These are phyloP conservation scores for Coniochaeta prunicola DNA, from an alignment of 2,329 filamentous ascomycete species.

Conservation along the genomic window DNA sequence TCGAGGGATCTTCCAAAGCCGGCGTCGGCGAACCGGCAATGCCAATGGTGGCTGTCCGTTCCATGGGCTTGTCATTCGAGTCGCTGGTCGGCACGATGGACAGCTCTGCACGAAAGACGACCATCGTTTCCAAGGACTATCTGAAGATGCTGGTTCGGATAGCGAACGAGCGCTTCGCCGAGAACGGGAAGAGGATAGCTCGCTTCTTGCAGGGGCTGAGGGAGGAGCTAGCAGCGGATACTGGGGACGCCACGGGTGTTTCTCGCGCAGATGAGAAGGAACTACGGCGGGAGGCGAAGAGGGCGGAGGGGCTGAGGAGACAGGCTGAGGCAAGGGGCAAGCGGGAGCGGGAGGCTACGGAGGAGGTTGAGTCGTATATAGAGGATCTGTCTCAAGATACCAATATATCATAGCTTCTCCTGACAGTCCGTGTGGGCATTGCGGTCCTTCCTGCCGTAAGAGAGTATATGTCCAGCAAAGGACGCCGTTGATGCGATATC, in stretches of 20 bases:
- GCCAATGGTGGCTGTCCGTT: slow-evolving; percentile 80
- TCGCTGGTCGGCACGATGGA: slow-evolving; percentile 61
- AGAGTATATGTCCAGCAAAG: too few relatives aligned
- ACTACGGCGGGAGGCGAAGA: slow-evolving; percentile 46
- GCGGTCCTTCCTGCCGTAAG: too few relatives aligned
- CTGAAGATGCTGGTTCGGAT: slow-evolving; percentile 60
- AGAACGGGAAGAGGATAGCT: slow-evolving; percentile 61
- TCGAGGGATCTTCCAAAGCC: slow-evolving; percentile 13
- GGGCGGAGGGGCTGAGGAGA: slow-evolving; percentile 48
- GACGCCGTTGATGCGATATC: too few relatives aligned
- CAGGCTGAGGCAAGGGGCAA: slow-evolving; percentile 38
- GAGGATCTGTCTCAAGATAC: neutral
- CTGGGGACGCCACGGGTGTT: slow-evolving; percentile 19
- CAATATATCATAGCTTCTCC: neutral
- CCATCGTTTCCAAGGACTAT: slow-evolving; percentile 59
- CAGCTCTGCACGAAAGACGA: slow-evolving; percentile 26
- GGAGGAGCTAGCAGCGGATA: slow-evolving; percentile 20
- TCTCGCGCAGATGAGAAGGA: slow-evolving; percentile 45
- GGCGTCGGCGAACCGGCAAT: slow-evolving; percentile 22
- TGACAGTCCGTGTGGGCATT: too few relatives aligned
- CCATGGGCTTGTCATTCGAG: slow-evolving; percentile 75
- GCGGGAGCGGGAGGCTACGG: slow-evolving; percentile 24
- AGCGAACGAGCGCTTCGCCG: slow-evolving; percentile 66
- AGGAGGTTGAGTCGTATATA: slow-evolving; percentile 1
- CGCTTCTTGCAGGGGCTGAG: slow-evolving; percentile 51